Conservation (phyloP, 331 rosid species). For the Cydonia oblonga region DNA sequence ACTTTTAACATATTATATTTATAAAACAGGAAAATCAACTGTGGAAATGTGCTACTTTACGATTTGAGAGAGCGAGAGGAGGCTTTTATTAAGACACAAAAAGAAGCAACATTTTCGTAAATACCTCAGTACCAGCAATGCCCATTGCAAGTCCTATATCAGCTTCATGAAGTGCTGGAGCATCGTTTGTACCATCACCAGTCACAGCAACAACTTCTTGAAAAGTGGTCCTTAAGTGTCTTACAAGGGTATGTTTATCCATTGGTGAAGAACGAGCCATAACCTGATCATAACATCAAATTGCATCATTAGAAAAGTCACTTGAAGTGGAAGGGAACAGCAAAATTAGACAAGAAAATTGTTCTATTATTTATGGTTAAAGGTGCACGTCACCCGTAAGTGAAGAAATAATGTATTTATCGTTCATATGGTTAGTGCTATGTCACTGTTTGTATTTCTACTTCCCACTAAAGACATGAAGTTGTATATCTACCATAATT, state of each 20-base stretch:
- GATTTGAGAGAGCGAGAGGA: not conserved
- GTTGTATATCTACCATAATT: not conserved
- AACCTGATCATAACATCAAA: slow-evolving; percentile 35
- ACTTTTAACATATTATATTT: not conserved
- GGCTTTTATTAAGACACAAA: not conserved
- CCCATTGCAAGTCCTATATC: slow-evolving; percentile 99
- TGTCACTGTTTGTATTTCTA: too few relatives aligned
- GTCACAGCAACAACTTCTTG: slow-evolving; percentile 94
- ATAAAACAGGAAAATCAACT: not conserved
- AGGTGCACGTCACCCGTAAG: not conserved
- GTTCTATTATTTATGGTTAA: not conserved
- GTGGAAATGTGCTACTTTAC: not conserved
- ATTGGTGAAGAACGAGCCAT: slow-evolving; percentile 96
- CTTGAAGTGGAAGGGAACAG: not conserved
- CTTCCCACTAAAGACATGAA: not conserved
- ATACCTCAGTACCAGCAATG: slow-evolving; percentile 97
- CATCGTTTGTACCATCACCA: slow-evolving; percentile 97
- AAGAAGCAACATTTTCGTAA: not conserved
- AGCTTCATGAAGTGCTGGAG: slow-evolving; percentile 99
- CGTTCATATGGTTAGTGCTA: not conserved
- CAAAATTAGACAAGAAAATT: not conserved
- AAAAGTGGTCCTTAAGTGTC: slow-evolving; percentile 68
- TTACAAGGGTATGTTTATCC: slow-evolving; percentile 92
- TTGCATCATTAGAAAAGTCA: not conserved
- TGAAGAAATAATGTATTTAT: not conserved